Percentiles rank a stretch among this genome's conserved stretches.
phyloP scores from a whole-genome alignment of 352 stramenopile genomes.

The Phytophthora sojae region DNA sequence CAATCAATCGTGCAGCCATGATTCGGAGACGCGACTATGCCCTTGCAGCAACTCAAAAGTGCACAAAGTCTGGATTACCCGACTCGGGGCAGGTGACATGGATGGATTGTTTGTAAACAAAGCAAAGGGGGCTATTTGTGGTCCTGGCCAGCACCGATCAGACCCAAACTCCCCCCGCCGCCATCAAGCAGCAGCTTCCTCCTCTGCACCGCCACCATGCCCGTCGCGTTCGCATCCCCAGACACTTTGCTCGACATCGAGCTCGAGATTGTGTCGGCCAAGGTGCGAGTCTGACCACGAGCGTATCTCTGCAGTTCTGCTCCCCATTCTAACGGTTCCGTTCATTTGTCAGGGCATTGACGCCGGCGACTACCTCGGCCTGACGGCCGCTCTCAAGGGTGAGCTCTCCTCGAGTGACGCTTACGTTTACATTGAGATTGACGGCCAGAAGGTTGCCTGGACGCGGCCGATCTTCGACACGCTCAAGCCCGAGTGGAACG shows the following conservation, averaged over 20 bases:
- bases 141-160: not conserved
- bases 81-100: not conserved
- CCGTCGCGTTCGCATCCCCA: conserved; percentile 9
- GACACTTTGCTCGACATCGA: conserved; percentile 35
- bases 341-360: conserved; percentile 23
- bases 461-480: conserved; percentile 43
- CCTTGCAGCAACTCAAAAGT: not conserved
- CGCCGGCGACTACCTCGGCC: conserved; percentile 34
- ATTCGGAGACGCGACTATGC: not conserved
- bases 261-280: conserved; percentile 43
- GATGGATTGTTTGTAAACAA: not conserved
- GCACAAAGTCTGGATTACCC: not conserved
- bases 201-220: not conserved
- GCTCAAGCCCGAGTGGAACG: conserved; percentile 42
- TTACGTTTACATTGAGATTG: conserved; percentile 39
- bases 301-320: not conserved
- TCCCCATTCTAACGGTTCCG: not conserved
- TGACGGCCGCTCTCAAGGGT: conserved; percentile 26
- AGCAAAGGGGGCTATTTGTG: not conserved
- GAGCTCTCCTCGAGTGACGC: conserved; percentile 41
- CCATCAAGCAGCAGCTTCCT: not conserved
- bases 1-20: not conserved
- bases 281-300: conserved; percentile 10
- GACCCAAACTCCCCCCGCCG: not conserved
- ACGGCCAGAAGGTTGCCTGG: conserved; percentile 33